Conservation (phyloP, 352 stramenopile genomes). For the Thraustochytrium sp. region DNA sequence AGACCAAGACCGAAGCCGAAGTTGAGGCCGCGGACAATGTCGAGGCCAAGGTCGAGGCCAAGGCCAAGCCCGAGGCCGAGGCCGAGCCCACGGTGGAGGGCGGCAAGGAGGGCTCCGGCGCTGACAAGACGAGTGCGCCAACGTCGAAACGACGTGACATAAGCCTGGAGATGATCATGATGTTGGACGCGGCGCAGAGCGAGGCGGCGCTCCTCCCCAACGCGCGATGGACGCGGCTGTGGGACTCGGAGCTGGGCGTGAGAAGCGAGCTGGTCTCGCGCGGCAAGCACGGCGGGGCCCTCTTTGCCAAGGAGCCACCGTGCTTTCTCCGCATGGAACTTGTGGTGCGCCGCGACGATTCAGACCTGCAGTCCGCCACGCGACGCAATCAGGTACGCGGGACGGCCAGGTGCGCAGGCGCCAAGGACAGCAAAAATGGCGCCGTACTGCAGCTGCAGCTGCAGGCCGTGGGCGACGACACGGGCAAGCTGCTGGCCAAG, state of each 20-base stretch:
- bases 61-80: no score
- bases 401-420: background rate
- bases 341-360: background rate
- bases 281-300: conserved; percentile 57
- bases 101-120: background rate
- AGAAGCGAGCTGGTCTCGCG: background rate
- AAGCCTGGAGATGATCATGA: conserved; percentile 23
- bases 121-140: background rate
- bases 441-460: conserved; percentile 53
- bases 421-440: background rate
- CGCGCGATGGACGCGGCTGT: conserved; percentile 42
- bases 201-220: conserved; percentile 52
- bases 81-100: background rate
- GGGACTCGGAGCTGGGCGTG: conserved; percentile 60
- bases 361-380: no score
- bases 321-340: background rate
- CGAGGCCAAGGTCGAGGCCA: no score
- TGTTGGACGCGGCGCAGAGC: conserved; percentile 5
- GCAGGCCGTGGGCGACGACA: conserved; percentile 70
- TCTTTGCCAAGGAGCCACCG: background rate
- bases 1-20: no score
- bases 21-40: no score
- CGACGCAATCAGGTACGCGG: no score
- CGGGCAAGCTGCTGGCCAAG: conserved; percentile 71
- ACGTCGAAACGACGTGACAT: background rate